These are phyloP conservation scores for Dalbergia oliveri DNA, from an alignment of 306 rosid species.

Conservation along the genomic window DNA sequence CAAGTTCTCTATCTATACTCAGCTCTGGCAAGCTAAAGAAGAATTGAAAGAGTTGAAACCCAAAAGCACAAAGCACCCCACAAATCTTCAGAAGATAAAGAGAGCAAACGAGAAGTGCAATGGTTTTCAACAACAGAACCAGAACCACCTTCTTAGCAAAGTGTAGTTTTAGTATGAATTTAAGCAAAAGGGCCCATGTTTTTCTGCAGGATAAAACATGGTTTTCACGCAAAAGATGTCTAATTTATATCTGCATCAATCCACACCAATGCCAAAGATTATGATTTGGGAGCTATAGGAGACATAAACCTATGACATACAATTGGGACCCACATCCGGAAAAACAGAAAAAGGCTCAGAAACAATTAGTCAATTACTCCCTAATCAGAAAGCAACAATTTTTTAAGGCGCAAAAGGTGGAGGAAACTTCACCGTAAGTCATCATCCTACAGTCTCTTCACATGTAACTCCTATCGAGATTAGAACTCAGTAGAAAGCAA, in stretches of 20 bases:
- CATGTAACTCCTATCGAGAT: constrained; percentile 43
- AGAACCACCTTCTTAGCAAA: constrained; percentile 45
- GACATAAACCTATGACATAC: constrained; percentile 48
- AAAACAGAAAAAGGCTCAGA: constrained; percentile 24
- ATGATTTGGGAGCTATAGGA: constrained; percentile 51
- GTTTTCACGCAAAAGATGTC: constrained; percentile 46
- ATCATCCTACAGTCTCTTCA: constrained; percentile 22
- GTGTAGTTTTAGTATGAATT: constrained; percentile 33
- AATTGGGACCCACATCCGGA: constrained; percentile 52
- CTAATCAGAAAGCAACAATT: constrained; percentile 51
- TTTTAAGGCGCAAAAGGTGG: constrained; percentile 43
- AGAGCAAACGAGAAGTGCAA: constrained; percentile 38
- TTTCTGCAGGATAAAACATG: constrained; percentile 50
- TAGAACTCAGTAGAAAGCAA: background rate
- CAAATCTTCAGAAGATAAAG: constrained; percentile 37
- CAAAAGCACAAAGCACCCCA: constrained; percentile 52
- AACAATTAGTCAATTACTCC: constrained; percentile 40
- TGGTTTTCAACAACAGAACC: constrained; percentile 43
- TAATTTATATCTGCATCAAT: constrained; percentile 46
- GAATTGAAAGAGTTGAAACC: constrained; percentile 23
- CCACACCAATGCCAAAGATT: constrained; percentile 46
- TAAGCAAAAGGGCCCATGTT: constrained; percentile 38
- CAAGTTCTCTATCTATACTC: constrained; percentile 43
- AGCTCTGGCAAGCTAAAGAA: constrained; percentile 36
- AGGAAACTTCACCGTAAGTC: constrained; percentile 43